Evolutionary conservation across 2,329 filamentous ascomycete genomes (phyloP).

Genomic region (Sclerotinia minor): DNA sequence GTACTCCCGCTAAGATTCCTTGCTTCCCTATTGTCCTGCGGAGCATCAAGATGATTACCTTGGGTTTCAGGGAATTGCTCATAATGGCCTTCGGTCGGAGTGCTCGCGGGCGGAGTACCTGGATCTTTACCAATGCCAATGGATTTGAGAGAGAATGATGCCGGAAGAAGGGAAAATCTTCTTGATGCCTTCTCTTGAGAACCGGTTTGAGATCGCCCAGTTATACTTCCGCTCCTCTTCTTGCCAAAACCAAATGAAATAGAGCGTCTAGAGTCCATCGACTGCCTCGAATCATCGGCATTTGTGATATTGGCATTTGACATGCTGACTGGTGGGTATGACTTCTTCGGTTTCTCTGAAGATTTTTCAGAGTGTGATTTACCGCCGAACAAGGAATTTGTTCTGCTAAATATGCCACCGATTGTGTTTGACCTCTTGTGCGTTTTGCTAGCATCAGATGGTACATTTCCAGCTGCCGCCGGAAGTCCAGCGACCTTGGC

Average conservation of each 20-base stretch:
- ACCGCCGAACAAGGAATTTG: constrained; percentile 76
- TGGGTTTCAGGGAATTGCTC: constrained; percentile 34
- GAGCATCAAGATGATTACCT: constrained; percentile 33
- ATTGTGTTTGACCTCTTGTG: constrained; percentile 75
- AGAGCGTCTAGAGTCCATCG: constrained; percentile 72
- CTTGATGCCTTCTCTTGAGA: constrained; percentile 56
- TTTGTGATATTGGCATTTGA: constrained; percentile 57
- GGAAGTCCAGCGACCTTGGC: constrained; percentile 57
- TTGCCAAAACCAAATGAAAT: constrained; percentile 69
- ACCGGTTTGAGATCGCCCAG: constrained; percentile 51
- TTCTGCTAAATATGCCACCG: constrained; percentile 80
- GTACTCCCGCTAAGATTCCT: constrained; percentile 35
- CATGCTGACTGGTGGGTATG: constrained; percentile 87
- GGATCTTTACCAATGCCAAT: constrained; percentile 60
- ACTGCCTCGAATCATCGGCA: constrained; percentile 50
- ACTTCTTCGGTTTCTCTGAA: constrained; percentile 65
- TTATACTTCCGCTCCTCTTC: constrained; percentile 68
- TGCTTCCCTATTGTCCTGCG: constrained; percentile 30
- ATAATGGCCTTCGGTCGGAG: constrained; percentile 32
- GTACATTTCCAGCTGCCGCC: constrained; percentile 48
- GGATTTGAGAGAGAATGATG: constrained; percentile 63
- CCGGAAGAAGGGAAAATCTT: constrained; percentile 70
- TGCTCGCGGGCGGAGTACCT: constrained; percentile 32
- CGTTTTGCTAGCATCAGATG: constrained; percentile 38
- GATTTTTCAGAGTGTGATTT: constrained; percentile 47